Percentiles rank a stretch among this genome's conserved stretches.
These are phyloP conservation scores for Pestalotiopsis sp. DNA, from an alignment of 2,329 filamentous ascomycete species.

Conservation along the genomic window DNA sequence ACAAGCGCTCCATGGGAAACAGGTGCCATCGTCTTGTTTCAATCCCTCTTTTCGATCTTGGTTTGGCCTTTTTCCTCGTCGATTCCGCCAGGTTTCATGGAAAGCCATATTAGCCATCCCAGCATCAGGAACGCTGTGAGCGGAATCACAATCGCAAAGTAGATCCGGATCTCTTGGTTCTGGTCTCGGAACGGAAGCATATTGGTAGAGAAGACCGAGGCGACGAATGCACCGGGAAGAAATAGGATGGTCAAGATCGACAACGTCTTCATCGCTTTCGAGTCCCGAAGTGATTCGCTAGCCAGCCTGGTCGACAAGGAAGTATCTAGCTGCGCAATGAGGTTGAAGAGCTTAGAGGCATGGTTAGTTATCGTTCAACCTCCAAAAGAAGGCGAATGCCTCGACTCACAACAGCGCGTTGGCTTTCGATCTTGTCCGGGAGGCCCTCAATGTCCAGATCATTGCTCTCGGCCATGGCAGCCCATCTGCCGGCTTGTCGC, in stretches of 20 bases:
- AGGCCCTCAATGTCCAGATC: too few species aligned
- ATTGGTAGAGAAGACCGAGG: not conserved
- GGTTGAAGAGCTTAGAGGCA: not conserved
- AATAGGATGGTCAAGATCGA: not conserved
- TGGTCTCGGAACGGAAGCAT: not conserved
- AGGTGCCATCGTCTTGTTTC: too few species aligned
- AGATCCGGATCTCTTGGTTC: not conserved
- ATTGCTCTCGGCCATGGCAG: too few species aligned
- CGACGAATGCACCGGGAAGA: not conserved
- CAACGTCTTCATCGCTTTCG: not conserved
- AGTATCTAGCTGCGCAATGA: not conserved
- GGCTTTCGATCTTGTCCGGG: too few species aligned
- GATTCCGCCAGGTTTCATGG: not conserved
- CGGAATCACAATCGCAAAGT: not conserved
- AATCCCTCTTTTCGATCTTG: too few species aligned
- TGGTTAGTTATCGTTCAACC: too few species aligned
- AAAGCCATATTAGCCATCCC: not conserved
- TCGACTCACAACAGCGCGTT: too few species aligned
- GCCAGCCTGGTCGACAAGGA: not conserved
- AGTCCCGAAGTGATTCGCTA: not conserved
- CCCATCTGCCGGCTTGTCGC: too few species aligned
- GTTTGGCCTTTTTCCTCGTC: not conserved
- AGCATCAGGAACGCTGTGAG: not conserved
- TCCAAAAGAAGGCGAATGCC: too few species aligned
- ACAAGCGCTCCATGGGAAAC: too few species aligned